Conservation (phyloP, 23 red algal species). For the Gracilaria vermiculophylla region DNA sequence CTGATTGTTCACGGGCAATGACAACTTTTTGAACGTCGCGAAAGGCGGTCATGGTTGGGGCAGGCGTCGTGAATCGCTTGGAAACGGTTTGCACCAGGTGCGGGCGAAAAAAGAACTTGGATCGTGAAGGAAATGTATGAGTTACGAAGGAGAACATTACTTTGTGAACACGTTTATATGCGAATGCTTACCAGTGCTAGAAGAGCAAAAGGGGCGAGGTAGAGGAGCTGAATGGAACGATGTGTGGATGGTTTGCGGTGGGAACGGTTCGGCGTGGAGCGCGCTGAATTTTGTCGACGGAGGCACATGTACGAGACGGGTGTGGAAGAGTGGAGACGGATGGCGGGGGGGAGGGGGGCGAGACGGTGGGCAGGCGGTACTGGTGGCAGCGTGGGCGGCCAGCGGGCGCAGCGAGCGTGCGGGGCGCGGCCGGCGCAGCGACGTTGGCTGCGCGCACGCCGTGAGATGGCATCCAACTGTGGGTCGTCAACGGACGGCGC, state of each 20-base stretch:
- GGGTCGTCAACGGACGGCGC: not conserved
- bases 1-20: slow-evolving; percentile 83
- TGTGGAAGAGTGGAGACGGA: not conserved
- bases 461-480: too few species aligned
- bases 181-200: slow-evolving; percentile 10
- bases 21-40: slow-evolving; percentile 63
- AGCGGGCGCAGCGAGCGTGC: too few species aligned
- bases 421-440: not conserved
- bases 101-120: not conserved
- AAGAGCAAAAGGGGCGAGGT: not conserved
- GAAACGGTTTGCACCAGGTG: not conserved
- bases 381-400: too few species aligned
- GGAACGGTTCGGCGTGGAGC: not conserved
- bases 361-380: not conserved
- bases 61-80: not conserved
- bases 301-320: not conserved
- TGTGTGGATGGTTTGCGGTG: not conserved
- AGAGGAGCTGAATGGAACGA: not conserved
- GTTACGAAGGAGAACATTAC: not conserved
- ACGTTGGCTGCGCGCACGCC: not conserved
- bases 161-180: not conserved
- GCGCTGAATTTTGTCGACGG: not conserved
- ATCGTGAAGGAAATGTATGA: slow-evolving; percentile 13
- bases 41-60: not conserved
- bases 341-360: not conserved